These are phyloP conservation scores for Lachnellula subtilissima DNA, from an alignment of 2,329 filamentous ascomycete species.

Conservation along the genomic window DNA sequence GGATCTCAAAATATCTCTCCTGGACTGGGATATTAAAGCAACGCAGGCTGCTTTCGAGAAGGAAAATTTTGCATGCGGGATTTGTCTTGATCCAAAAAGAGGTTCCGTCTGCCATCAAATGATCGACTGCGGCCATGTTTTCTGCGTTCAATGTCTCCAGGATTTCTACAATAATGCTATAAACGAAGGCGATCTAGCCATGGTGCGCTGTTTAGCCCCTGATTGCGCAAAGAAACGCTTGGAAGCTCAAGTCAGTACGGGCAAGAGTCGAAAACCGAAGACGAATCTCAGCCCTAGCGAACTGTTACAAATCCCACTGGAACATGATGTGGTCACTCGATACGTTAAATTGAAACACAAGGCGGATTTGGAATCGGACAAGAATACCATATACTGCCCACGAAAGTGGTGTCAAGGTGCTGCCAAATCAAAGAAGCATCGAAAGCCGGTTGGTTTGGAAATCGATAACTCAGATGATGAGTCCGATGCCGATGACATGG, in stretches of 20 bases:
- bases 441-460: slow-evolving; percentile 63
- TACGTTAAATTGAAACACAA: slow-evolving; percentile 92
- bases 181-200: slow-evolving; percentile 72
- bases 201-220: slow-evolving; percentile 75
- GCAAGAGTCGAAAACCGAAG: slow-evolving; percentile 55
- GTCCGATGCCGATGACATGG: slow-evolving; percentile 34
- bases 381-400: slow-evolving; percentile 87
- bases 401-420: slow-evolving; percentile 89
- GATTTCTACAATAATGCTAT: slow-evolving; percentile 91
- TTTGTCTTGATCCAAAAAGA: slow-evolving; percentile 89
- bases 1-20: slow-evolving; percentile 62
- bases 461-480: slow-evolving; percentile 52
- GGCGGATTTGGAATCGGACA: slow-evolving; percentile 85
- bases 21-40: slow-evolving; percentile 74
- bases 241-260: slow-evolving; percentile 16
- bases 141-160: slow-evolving; percentile 80
- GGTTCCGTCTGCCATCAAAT: slow-evolving; percentile 76
- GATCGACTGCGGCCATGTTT: slow-evolving; percentile 82
- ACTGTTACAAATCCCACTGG: slow-evolving; percentile 69
- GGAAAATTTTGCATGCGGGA: slow-evolving; percentile 80
- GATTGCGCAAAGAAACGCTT: slow-evolving; percentile 65
- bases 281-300: slow-evolving; percentile 75
- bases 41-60: slow-evolving; percentile 72
- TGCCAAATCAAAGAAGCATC: slow-evolving; percentile 69
- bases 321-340: slow-evolving; percentile 69